Conservation (phyloP, 257 asterid species). For the Gentiana macrophylla region DNA sequence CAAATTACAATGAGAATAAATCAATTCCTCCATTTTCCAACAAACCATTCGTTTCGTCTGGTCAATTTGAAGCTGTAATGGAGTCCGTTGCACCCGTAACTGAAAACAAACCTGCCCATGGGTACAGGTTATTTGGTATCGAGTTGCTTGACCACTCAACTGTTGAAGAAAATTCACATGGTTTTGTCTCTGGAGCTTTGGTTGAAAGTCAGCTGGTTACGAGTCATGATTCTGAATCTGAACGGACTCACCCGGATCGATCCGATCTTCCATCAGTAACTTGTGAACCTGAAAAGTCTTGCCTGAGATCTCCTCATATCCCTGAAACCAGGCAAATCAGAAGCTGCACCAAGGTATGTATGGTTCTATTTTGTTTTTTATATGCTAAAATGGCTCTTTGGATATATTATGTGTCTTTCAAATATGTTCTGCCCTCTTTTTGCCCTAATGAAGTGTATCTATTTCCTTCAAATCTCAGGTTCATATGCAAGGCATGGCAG, state of each 20-base stretch:
- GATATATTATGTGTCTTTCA: background rate
- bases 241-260: constrained; percentile 44
- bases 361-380: constrained; percentile 3
- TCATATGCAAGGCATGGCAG: constrained; percentile 93
- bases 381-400: background rate
- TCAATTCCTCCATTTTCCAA: constrained; percentile 25
- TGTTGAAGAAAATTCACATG: constrained; percentile 35
- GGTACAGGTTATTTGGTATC: constrained; percentile 74
- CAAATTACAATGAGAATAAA: constrained; percentile 27
- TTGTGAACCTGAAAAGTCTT: constrained; percentile 66
- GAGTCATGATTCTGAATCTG: constrained; percentile 50
- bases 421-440: background rate
- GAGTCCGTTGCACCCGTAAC: constrained; percentile 46
- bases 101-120: constrained; percentile 63
- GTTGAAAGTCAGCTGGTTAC: constrained; percentile 40
- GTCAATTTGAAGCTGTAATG: constrained; percentile 27
- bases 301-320: constrained; percentile 65
- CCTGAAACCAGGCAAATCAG: constrained; percentile 52
- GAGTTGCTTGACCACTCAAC: constrained; percentile 57
- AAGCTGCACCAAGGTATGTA: constrained; percentile 80
- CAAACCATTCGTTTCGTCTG: constrained; percentile 30
- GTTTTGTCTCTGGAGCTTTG: constrained; percentile 28
- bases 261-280: constrained; percentile 58
- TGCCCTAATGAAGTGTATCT: background rate
- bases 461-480: constrained; percentile 31